phyloP scores from a whole-genome alignment of 1,139 yeast species.

The Hemisphaericaspora xylofermentans region DNA sequence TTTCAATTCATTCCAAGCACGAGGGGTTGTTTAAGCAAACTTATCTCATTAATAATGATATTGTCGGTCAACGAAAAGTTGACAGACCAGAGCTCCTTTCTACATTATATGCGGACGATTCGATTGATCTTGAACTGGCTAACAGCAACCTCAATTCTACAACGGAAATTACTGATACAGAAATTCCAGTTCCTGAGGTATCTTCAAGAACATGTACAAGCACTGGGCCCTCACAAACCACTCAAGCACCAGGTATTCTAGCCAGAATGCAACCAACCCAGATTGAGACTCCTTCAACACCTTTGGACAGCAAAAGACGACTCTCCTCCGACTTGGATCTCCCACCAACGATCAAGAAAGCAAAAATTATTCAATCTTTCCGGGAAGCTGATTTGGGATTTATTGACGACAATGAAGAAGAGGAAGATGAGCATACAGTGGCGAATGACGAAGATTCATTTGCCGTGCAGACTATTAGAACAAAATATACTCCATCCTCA shows the following conservation, averaged over 20 bases:
- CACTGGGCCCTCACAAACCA: too few relatives aligned
- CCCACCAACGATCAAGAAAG: slow-evolving; percentile 10
- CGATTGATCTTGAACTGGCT: background rate
- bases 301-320: background rate
- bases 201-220: too few relatives aligned
- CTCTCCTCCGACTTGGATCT: background rate
- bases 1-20: background rate
- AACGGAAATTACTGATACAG: background rate
- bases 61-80: background rate
- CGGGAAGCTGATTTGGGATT: slow-evolving; percentile 9
- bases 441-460: slow-evolving; percentile 10
- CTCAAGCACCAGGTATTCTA: too few relatives aligned
- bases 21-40: background rate
- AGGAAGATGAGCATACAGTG: slow-evolving; percentile 1
- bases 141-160: background rate
- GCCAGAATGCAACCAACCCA: background rate
- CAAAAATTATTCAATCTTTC: slow-evolving; percentile 11
- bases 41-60: background rate
- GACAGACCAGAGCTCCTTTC: slow-evolving; percentile 5
- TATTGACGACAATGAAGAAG: slow-evolving; percentile 9
- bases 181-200: too few relatives aligned
- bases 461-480: slow-evolving; percentile 8
- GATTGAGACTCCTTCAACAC: background rate
- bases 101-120: slow-evolving; percentile 3
- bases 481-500: slow-evolving; percentile 12